Evolutionary conservation across 768 basidiomycete species (phyloP), one percentile per base, ranked within the genome.

Genomic region (Collybia mongolica): DNA sequence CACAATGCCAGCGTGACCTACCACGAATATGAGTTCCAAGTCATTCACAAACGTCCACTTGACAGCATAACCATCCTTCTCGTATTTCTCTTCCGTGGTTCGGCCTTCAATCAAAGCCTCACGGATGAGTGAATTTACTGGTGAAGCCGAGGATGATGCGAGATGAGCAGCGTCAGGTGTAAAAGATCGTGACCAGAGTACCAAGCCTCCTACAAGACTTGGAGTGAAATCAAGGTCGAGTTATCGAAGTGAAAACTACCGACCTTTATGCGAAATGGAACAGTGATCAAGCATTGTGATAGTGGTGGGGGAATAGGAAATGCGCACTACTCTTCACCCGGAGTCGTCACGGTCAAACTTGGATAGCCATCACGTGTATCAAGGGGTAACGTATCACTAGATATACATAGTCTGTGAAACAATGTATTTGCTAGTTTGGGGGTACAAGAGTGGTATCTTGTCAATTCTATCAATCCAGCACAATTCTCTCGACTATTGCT

Each of bases 21-120:
- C 94, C 64, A 97, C 96, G 62, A 99, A 98, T 48, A 98, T 95
- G 59, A 99, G 80, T 54, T 96, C 96, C 39, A 98, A 76, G 54
- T 95, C 93, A 65, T 99, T 99, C 24, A 90, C 86, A 60, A 94
- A 91, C 0, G 92, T 86, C 94, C 96, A 98, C 66, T 87, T 88
- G 46, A 98, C 84, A 22, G 93, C 88, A 59, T 93, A 96, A 1
- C 95, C 95, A 59, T 96, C 95, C 65, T 86, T 93, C 71, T 96
- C 94, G 64, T 92, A 94, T 54, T 82, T 88, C 52, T 90, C 82
- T 51, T 91, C 90, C 0, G 88, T 66, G 6, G 84, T 84, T 12
- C 89, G 81, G 22, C 93, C 91, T 63, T 98, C 94, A 60, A 98
- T 96, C 48, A 98, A 79, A 3, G 91, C 91, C 55, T 94, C 91